Percentiles rank a stretch among this genome's conserved stretches.
Evolutionary conservation across 2,329 filamentous ascomycete species (phyloP).

Genomic region (Thelonectria rubi): DNA sequence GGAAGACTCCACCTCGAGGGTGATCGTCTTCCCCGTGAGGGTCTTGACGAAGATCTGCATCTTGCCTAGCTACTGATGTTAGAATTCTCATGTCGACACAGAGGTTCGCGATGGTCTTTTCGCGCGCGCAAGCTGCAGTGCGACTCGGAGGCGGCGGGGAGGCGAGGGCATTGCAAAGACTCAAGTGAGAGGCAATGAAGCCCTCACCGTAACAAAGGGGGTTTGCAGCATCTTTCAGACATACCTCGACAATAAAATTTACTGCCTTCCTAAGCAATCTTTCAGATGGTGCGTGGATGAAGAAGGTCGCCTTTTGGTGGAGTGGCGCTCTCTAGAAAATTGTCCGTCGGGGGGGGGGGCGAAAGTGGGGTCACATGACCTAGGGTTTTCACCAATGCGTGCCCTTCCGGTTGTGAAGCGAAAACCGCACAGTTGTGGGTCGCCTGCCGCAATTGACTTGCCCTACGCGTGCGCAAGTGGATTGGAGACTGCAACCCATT

Average conservation of each 20-base stretch:
- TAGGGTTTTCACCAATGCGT: slow-evolving; percentile 39
- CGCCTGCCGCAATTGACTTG: slow-evolving; percentile 22
- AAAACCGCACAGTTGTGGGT: slow-evolving; percentile 9
- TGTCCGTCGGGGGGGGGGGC: slow-evolving; percentile 19
- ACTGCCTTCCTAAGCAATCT: slow-evolving; percentile 72
- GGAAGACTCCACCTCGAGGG: slow-evolving; percentile 99
- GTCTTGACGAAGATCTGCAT: slow-evolving; percentile 84
- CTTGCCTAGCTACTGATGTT: slow-evolving; percentile 64
- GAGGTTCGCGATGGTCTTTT: background rate
- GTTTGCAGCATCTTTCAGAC: slow-evolving; percentile 62
- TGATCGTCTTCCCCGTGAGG: slow-evolving; percentile 99
- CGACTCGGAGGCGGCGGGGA: slow-evolving; percentile 4
- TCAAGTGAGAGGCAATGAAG: slow-evolving; percentile 47
- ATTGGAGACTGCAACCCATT: slow-evolving; percentile 30
- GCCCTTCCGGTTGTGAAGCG: slow-evolving; percentile 30
- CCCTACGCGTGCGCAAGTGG: slow-evolving; percentile 36
- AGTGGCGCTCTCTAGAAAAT: slow-evolving; percentile 46
- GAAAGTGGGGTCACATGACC: slow-evolving; percentile 43
- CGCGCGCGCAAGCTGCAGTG: slow-evolving; percentile 19
- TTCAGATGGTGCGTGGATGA: slow-evolving; percentile 59
- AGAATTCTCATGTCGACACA: slow-evolving; percentile 45
- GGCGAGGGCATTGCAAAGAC: slow-evolving; percentile 36
- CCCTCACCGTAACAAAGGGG: slow-evolving; percentile 40
- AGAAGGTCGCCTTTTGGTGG: slow-evolving; percentile 42
- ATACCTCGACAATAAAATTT: slow-evolving; percentile 68